These are phyloP conservation scores for Fusarium domesticum DNA, from an alignment of 2,329 filamentous ascomycete species.

Conservation along the genomic window DNA sequence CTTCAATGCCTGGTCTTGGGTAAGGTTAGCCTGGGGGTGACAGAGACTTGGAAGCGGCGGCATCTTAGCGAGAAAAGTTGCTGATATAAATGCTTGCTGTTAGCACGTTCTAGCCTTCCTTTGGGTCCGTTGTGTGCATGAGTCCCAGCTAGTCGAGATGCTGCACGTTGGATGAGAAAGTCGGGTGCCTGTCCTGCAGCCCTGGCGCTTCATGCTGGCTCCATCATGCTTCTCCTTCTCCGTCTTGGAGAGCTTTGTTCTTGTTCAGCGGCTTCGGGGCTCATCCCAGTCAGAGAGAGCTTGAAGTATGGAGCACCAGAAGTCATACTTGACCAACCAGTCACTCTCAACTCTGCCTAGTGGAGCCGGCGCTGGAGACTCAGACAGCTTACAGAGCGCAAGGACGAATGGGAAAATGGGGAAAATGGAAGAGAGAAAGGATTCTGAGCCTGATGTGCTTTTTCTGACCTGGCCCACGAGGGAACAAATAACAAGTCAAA, in stretches of 20 bases:
- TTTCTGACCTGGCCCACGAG: background rate
- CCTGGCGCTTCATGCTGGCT: background rate
- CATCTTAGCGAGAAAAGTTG: background rate
- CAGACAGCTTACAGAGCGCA: no score
- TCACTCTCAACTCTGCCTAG: no score
- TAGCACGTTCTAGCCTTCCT: background rate
- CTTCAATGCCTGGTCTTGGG: no score
- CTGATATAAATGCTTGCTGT: background rate
- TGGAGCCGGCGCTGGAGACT: no score
- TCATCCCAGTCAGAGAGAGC: no score
- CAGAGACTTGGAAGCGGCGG: background rate
- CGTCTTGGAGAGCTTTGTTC: no score
- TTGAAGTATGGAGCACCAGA: no score
- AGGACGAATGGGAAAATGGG: background rate
- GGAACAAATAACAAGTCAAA: background rate
- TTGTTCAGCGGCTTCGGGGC: no score
- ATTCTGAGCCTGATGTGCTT: background rate
- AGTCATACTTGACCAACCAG: no score
- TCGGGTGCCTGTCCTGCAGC: background rate
- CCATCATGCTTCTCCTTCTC: background rate
- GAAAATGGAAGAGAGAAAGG: background rate
- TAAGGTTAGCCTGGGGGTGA: background rate
- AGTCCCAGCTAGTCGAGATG: background rate
- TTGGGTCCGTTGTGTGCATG: background rate
- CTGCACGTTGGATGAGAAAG: background rate